These are phyloP conservation scores for Geranium incanum DNA, from an alignment of 441 rosid genomes.

Conservation along the genomic window DNA sequence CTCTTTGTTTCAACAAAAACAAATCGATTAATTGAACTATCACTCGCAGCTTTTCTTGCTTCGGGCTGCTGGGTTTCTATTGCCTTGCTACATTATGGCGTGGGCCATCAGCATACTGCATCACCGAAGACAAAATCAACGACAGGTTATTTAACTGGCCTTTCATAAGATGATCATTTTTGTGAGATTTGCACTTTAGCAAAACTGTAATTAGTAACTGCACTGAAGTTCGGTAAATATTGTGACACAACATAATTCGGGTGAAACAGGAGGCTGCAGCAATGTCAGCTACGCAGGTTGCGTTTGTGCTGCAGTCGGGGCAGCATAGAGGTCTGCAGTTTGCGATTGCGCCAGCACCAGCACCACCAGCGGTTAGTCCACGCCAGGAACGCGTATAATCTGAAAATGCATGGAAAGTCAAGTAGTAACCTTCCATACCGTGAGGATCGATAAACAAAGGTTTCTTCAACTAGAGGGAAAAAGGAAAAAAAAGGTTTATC, in stretches of 20 bases:
- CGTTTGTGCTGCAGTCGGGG: slow-evolving; percentile 76
- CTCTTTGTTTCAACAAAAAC: background rate
- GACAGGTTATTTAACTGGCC: slow-evolving; percentile 47
- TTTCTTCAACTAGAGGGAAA: background rate
- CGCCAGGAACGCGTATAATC: slow-evolving; percentile 27
- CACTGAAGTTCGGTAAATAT: slow-evolving; percentile 8
- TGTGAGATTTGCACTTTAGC: background rate
- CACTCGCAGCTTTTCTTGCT: slow-evolving; percentile 40
- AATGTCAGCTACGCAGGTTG: slow-evolving; percentile 72
- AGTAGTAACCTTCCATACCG: slow-evolving; percentile 10
- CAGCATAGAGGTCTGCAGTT: slow-evolving; percentile 76
- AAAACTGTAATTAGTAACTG: background rate
- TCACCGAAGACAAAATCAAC: slow-evolving; percentile 78
- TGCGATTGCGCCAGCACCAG: slow-evolving; percentile 44
- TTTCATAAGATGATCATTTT: background rate
- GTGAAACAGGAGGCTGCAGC: slow-evolving; percentile 72
- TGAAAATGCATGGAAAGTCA: slow-evolving; percentile 2
- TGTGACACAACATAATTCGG: slow-evolving; percentile 3
- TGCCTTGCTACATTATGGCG: slow-evolving; percentile 30
- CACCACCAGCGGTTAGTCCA: slow-evolving; percentile 27
- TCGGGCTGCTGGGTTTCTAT: slow-evolving; percentile 26
- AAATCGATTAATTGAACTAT: slow-evolving; percentile 9
- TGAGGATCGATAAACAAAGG: background rate
- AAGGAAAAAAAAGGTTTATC: background rate
- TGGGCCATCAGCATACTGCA: slow-evolving; percentile 38